Evolutionary conservation across 352 stramenopile genomes (phyloP).

Genomic region (Pythium angustatum): DNA sequence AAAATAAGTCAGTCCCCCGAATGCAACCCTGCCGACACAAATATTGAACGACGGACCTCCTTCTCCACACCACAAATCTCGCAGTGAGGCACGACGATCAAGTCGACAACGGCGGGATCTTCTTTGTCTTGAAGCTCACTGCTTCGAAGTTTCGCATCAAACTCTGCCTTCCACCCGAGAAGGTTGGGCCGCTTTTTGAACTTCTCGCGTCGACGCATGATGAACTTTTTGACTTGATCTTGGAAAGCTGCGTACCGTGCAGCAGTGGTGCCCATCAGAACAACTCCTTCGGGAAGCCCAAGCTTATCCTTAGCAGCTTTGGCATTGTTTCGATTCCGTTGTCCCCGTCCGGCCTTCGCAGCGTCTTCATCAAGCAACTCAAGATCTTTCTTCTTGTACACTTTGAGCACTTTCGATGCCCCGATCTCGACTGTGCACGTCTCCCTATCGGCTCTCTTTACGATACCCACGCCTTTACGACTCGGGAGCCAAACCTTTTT

Average conservation of each 20-base stretch:
- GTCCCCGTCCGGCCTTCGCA: conserved; percentile 52
- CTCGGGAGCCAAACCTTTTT: conserved; percentile 81
- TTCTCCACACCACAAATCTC: conserved; percentile 85
- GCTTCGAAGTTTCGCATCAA: conserved; percentile 65
- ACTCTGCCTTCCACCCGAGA: conserved; percentile 67
- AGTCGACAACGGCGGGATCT: conserved; percentile 57
- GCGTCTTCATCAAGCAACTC: conserved; percentile 67
- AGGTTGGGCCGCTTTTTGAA: conserved; percentile 87
- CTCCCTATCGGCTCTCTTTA: conserved; percentile 84
- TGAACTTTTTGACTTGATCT: conserved; percentile 83
- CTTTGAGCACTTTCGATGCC: conserved; percentile 66
- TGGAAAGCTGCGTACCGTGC: conserved; percentile 82
- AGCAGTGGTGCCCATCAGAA: conserved; percentile 81
- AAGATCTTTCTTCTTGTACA: conserved; percentile 89
- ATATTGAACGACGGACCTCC: conserved; percentile 41
- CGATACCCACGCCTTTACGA: conserved; percentile 72
- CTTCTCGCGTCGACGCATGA: conserved; percentile 79
- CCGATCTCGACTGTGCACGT: conserved; percentile 84
- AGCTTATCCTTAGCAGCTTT: conserved; percentile 73
- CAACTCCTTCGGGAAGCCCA: conserved; percentile 64
- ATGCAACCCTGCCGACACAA: not conserved
- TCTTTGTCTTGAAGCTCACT: conserved; percentile 57
- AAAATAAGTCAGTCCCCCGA: not conserved
- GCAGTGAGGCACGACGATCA: conserved; percentile 72
- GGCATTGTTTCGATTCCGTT: conserved; percentile 64